Conservation (phyloP, 306 rosid genomes). For the Lathyrus tuberosus region DNA sequence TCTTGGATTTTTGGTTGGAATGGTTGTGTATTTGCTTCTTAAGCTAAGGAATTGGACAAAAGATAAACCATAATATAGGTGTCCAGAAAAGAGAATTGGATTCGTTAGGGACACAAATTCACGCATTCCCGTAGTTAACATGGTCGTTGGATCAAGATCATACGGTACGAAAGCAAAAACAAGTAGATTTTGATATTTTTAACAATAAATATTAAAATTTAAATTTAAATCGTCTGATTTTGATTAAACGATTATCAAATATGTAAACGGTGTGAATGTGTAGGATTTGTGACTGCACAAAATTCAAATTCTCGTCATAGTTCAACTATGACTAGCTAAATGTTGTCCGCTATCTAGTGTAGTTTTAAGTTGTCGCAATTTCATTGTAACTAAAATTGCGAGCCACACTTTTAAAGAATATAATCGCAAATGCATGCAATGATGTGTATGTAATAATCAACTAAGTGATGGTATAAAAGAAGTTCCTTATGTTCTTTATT, state of each 20-base stretch:
- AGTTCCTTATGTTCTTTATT: neutral
- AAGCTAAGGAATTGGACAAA: conserved; percentile 50
- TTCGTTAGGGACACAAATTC: no score
- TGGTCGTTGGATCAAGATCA: neutral
- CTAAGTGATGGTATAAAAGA: conserved; percentile 13
- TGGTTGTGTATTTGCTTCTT: conserved; percentile 47
- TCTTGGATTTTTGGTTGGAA: conserved; percentile 61
- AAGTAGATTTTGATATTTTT: neutral
- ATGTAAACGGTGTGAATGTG: neutral
- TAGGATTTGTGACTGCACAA: neutral
- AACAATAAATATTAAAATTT: neutral
- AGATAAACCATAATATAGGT: conserved; percentile 39
- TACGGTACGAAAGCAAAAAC: neutral
- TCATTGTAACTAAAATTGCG: no score
- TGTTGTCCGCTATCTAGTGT: neutral
- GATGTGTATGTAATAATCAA: neutral
- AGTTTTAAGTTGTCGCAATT: neutral
- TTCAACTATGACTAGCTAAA: neutral
- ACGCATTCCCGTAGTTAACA: no score
- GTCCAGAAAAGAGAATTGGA: neutral
- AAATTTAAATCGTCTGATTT: neutral
- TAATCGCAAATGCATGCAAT: neutral
- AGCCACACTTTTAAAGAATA: neutral
- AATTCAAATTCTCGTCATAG: neutral
- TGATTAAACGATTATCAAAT: neutral